Evolutionary conservation across 2,329 filamentous ascomycete species (phyloP).

Genomic region (Periconia sp.): DNA sequence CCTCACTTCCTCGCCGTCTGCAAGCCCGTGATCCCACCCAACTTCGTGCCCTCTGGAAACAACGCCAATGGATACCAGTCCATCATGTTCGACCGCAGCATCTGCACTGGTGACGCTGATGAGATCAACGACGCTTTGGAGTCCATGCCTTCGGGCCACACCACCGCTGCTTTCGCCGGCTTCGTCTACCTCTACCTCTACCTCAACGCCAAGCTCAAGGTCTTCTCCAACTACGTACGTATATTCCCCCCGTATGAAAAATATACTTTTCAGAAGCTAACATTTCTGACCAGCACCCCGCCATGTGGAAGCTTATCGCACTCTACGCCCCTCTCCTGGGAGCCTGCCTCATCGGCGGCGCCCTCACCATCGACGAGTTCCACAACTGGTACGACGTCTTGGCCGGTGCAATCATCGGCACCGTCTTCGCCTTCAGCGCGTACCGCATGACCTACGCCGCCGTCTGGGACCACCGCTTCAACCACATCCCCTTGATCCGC

Average conservation of each 20-base stretch:
- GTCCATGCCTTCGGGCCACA: constrained; percentile 73
- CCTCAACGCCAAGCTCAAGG: constrained; percentile 77
- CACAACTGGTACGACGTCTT: constrained; percentile 78
- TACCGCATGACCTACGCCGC: constrained; percentile 70
- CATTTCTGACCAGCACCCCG: constrained; percentile 52
- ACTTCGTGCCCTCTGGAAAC: constrained; percentile 39
- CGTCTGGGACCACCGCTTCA: constrained; percentile 67
- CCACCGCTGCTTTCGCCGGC: constrained; percentile 71
- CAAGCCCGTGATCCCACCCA: constrained; percentile 59
- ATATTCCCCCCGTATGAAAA: too few relatives aligned
- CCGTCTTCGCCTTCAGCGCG: constrained; percentile 63
- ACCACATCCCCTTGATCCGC: constrained; percentile 65
- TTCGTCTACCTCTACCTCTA: constrained; percentile 73
- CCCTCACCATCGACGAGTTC: constrained; percentile 70
- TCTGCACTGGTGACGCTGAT: constrained; percentile 67
- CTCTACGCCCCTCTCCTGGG: constrained; percentile 68
- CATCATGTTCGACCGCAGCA: constrained; percentile 69
- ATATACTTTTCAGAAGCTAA: too few relatives aligned
- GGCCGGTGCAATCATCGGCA: constrained; percentile 66
- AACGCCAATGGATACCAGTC: constrained; percentile 56
- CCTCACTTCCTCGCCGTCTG: constrained; percentile 54
- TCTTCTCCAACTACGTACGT: constrained; percentile 64
- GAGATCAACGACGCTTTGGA: constrained; percentile 71
- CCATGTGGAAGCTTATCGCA: constrained; percentile 71
- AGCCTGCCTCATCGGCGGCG: constrained; percentile 67